A percentile compares a stretch with the other conserved stretches of the same genome.
Evolutionary conservation across 2,329 filamentous ascomycete species (phyloP).

Genomic region (Albophoma yamanashiensis): DNA sequence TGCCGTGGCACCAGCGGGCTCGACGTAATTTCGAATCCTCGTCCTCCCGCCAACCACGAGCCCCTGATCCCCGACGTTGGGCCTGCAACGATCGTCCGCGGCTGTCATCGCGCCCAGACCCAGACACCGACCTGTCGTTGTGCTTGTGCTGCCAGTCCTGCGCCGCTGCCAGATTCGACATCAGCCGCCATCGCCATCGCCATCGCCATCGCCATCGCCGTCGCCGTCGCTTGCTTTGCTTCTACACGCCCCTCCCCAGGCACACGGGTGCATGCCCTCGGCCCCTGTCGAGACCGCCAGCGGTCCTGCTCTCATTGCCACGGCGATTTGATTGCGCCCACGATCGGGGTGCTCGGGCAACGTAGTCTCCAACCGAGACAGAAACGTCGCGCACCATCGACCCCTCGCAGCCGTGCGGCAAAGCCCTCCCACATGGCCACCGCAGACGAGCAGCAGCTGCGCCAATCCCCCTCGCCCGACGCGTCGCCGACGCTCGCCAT

Average conservation of each 20-base stretch:
- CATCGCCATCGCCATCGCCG: background rate
- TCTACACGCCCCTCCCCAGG: background rate
- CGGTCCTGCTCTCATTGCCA: background rate
- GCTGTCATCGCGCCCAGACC: no score
- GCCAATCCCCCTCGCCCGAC: constrained; percentile 41
- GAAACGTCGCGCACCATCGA: background rate
- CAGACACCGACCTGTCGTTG: no score
- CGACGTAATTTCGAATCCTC: constrained; percentile 17
- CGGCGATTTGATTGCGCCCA: background rate
- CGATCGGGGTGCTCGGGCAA: background rate
- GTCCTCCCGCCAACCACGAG: constrained; percentile 4
- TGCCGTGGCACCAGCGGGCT: constrained; percentile 1
- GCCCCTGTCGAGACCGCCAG: background rate
- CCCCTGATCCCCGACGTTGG: background rate
- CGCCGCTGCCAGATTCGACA: background rate
- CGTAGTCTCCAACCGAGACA: background rate
- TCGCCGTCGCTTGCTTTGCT: background rate
- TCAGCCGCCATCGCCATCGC: background rate
- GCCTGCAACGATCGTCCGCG: background rate
- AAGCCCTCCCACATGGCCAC: constrained; percentile 17
- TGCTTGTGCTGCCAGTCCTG: background rate
- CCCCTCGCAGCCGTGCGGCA: background rate
- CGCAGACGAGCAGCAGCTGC: constrained; percentile 17
- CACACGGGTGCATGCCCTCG: background rate
- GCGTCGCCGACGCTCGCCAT: constrained; percentile 52